Conservation (phyloP, 2,329 filamentous ascomycete species). For the Fusarium decemcellulare region DNA sequence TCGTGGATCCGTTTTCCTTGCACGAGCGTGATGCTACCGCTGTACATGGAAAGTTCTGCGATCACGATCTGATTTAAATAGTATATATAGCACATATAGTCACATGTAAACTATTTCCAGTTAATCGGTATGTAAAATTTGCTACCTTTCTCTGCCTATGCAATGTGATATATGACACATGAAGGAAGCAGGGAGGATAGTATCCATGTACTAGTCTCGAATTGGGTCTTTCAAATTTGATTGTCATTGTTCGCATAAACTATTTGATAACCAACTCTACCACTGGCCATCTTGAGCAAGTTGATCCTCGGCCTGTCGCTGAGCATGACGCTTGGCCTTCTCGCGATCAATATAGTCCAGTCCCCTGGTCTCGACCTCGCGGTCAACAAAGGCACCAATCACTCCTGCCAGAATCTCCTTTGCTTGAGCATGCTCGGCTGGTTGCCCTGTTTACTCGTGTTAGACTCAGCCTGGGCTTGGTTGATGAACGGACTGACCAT, state of each 20-base stretch:
- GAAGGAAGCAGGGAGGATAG: neutral
- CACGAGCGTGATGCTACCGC: constrained; percentile 35
- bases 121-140: no score
- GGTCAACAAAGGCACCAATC: constrained; percentile 50
- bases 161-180: no score
- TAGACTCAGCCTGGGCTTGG: neutral
- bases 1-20: constrained; percentile 35
- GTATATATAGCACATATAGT: neutral
- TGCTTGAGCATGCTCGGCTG: constrained; percentile 46
- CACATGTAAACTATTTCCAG: no score
- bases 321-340: constrained; percentile 49
- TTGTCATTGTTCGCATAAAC: neutral
- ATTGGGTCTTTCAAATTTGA: neutral
- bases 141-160: no score
- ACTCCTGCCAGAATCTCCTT: constrained; percentile 49
- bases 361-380: constrained; percentile 50
- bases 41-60: constrained; percentile 38
- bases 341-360: constrained; percentile 48
- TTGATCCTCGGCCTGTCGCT: constrained; percentile 43
- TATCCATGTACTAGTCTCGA: no score
- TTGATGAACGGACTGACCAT: constrained; percentile 33
- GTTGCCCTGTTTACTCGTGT: constrained; percentile 38
- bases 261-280: neutral
- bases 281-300: constrained; percentile 33
- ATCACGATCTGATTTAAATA: constrained; percentile 43